Evolutionary conservation across 805 yeast genomes (phyloP).

Genomic region (Wickerhamomyces ciferrii): DNA sequence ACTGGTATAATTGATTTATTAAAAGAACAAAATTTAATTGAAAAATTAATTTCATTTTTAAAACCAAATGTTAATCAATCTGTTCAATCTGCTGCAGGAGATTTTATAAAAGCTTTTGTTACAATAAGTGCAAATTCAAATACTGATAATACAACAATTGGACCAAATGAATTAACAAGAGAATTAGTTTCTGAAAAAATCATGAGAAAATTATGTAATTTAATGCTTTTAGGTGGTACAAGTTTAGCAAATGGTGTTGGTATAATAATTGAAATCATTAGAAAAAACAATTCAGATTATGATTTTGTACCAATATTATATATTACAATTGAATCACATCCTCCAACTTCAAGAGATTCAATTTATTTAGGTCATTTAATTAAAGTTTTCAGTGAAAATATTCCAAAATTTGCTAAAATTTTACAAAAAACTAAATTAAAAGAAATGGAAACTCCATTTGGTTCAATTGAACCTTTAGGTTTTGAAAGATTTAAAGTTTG

Average conservation of each 20-base stretch:
- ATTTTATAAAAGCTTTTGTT: conserved; percentile 88
- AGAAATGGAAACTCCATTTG: conserved; percentile 56
- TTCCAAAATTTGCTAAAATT: conserved; percentile 64
- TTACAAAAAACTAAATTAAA: conserved; percentile 35
- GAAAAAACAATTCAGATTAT: conserved; percentile 95
- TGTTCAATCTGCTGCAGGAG: conserved; percentile 91
- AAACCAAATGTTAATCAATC: conserved; percentile 64
- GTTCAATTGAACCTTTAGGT: conserved; percentile 71
- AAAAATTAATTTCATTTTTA: conserved; percentile 64
- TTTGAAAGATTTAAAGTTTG: conserved; percentile 87
- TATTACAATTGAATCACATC: conserved; percentile 80
- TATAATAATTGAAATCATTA: conserved; percentile 85
- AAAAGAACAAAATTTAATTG: conserved; percentile 67
- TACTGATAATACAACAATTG: conserved; percentile 85
- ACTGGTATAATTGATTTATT: conserved; percentile 81
- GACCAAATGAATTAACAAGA: conserved; percentile 92
- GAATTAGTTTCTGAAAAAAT: conserved; percentile 77
- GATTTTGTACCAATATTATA: conserved; percentile 83
- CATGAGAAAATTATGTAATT: conserved; percentile 59
- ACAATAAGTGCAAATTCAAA: conserved; percentile 92
- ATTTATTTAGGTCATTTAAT: conserved; percentile 87
- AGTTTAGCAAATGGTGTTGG: conserved; percentile 94
- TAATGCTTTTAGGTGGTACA: conserved; percentile 80
- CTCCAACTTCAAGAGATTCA: conserved; percentile 91
- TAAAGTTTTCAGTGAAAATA: conserved; percentile 65